phyloP scores from a whole-genome alignment of 805 yeast genomes.

The Pachysolen tannophilus region DNA sequence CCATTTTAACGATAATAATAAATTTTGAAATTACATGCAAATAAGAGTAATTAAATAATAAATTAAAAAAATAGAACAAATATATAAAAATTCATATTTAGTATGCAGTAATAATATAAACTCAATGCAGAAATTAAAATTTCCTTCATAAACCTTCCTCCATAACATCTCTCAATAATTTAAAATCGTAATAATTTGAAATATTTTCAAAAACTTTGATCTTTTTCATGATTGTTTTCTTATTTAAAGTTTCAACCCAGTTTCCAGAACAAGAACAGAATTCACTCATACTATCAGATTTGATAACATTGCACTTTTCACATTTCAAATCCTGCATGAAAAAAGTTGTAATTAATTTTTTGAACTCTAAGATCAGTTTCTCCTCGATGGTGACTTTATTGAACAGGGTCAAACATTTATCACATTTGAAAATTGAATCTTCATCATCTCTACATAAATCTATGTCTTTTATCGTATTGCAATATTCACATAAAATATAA shows the following conservation, averaged over 20 bases:
- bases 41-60: too few species aligned
- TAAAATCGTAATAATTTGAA: slow-evolving; percentile 52
- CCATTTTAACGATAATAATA: too few species aligned
- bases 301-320: slow-evolving; percentile 61
- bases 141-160: slow-evolving; percentile 14
- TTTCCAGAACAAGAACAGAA: slow-evolving; percentile 86
- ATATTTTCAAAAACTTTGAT: slow-evolving; percentile 48
- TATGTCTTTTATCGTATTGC: slow-evolving; percentile 66
- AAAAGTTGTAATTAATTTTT: slow-evolving; percentile 47
- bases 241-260: slow-evolving; percentile 56
- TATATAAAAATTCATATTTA: too few species aligned
- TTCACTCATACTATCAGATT: slow-evolving; percentile 58
- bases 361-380: slow-evolving; percentile 57
- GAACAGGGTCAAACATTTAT: slow-evolving; percentile 55
- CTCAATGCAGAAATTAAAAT: too few species aligned
- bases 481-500: slow-evolving; percentile 70
- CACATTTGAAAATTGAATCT: slow-evolving; percentile 59
- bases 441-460: slow-evolving; percentile 74
- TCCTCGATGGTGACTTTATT: slow-evolving; percentile 74
- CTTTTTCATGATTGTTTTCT: slow-evolving; percentile 34
- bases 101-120: too few species aligned
- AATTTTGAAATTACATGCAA: too few species aligned
- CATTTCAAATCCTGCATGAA: slow-evolving; percentile 80
- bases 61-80: too few species aligned
- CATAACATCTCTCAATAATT: slow-evolving; percentile 34